Conservation (phyloP, 257 asterid species). For the Nicotiana obtusifolia region DNA sequence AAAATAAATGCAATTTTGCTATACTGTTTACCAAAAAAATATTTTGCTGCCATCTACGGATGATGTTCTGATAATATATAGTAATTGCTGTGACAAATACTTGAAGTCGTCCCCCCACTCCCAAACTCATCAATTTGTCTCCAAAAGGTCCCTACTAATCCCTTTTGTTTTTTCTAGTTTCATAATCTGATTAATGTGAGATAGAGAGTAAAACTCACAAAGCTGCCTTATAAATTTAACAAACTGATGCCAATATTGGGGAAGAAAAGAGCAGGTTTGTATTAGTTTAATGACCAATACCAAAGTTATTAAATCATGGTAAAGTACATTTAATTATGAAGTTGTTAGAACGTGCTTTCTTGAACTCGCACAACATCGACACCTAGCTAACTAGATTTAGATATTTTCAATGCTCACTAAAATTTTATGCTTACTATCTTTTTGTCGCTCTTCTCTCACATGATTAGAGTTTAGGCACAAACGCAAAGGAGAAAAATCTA, state of each 20-base stretch:
- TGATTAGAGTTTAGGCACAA: not conserved
- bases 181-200: no score
- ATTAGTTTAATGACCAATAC: not conserved
- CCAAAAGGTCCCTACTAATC: not conserved
- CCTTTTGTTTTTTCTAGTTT: not conserved
- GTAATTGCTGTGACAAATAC: not conserved
- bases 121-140: not conserved
- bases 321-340: not conserved
- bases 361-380: not conserved
- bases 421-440: not conserved
- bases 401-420: not conserved
- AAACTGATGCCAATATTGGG: no score
- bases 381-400: not conserved
- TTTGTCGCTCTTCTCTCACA: not conserved
- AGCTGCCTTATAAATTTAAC: no score
- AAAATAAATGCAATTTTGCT: not conserved
- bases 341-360: not conserved
- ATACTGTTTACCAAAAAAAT: not conserved
- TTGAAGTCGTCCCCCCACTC: not conserved
- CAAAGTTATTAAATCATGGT: not conserved
- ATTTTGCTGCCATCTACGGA: not conserved
- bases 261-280: no score
- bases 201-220: no score
- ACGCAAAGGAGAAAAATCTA: not conserved
- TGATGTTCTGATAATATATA: not conserved